Base-by-base conservation (phyloP, 202 grass and related monocot species). In the Carex arenaria region DNA sequence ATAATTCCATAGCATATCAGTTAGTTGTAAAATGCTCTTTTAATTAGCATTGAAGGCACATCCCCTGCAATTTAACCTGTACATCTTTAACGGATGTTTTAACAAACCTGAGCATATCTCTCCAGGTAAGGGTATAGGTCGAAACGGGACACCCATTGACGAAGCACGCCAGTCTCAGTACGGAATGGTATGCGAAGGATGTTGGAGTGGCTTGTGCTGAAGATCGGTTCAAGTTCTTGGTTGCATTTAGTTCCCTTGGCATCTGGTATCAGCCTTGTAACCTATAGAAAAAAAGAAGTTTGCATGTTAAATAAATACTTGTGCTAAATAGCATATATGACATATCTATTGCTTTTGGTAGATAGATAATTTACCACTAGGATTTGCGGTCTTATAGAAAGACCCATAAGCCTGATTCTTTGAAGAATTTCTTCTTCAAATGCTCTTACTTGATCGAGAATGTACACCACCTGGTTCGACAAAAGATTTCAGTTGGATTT, bases 231-330 rank as follows among this genome's bases (percentile, higher is more conserved):
- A 9, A 98, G 93, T 64, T 98, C 93, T 83, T 92, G 89, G 68
- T 93, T 90, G 84, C 95, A 95, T 87, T 98, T 98, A 7, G 95
- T 98, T 3, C 85, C 93, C 55, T 95, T 93, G 64, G 93, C 78
- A 51, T 98, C 95, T 84, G 95, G 95, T 90, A 98, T 95, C 79
- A 98, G 57, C 67, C 95, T 98, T 80, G 95, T 98, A 62, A 98
- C 76, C 95, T 98, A 80, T 38, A 70, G 68, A 34, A 62, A 18
- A 36, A 61, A 19, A 30, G 14, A 77, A 64, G 71, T 62, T 72
- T 13, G 22, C 13, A 78, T 47, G 78, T 63, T 75, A 28, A 67
- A 81, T 43, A 64, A 19, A 62, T 69, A 12, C 45, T 82, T 19
- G 51, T 74, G 7, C 11, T 45, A 13, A 59, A 63, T 7, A 3